Base-by-base conservation (phyloP, 768 basidiomycete genomes). In the Phylloporus sp. region DNA sequence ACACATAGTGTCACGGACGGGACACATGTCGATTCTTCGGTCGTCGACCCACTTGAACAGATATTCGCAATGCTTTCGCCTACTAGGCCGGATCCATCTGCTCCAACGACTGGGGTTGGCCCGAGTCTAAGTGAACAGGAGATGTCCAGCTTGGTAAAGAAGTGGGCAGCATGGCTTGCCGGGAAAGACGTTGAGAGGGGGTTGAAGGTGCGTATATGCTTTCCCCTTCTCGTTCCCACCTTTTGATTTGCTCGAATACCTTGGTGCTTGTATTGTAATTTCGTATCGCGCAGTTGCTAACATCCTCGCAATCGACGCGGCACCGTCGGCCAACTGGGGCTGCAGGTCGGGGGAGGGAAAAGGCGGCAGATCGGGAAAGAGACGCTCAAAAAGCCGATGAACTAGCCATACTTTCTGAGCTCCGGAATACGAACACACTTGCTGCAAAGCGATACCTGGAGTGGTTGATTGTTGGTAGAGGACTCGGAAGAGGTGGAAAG, bases 91-190 rank as follows among this genome's bases (percentile, higher is more conserved):
- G 50, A 55, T 37, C 8, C 21, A 44, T 41, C 55, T 26, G 20
- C 38, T 18, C 21, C 40, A 17, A 22, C 29, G 10, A 24, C 27
- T 3, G 51, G 50, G 27, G 31, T 23, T 5, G 3, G n/a, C n/a
- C 9, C 48, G 9, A 31, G 14, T 28, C 35, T 65, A 9, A 55
- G 33, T n/a, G 53, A 66, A 50, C 44, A 35, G 2, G 54, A 77
- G 73, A 48, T 82, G 89, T 57, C 78, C 21, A 58, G 68, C 3
- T 58, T 91, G 42, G 78, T 81, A 5, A 81, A 85, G 50, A 74
- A 77, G 42, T 93, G 91, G 82, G 85, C 79, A 3, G 66, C 89
- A 8, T 95, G 93, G 92, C 67, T 96, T 18, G 75, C 82, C 3
- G 78, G 76, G 53, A 75, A 76, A 29, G 81, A 89, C 64, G 70